Percentiles rank a stretch among this genome's conserved stretches.
Evolutionary conservation across 1,284 basidiomycete genomes (phyloP).

Genomic region (Microbotryum scabiosae): DNA sequence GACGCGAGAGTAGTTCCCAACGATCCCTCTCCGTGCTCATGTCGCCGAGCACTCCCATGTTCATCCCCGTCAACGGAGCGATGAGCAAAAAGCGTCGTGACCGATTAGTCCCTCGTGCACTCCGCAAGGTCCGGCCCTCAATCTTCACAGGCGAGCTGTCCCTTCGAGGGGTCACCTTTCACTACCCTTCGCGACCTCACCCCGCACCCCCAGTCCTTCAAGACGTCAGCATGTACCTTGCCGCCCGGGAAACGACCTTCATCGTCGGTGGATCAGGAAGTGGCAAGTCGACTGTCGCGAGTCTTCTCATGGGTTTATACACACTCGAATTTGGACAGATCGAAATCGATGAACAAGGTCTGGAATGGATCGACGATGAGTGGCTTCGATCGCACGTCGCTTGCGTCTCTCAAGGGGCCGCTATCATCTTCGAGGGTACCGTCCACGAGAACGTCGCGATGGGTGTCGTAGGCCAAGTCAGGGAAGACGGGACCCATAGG

Average conservation of each 20-base stretch:
- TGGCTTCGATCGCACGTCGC: constrained; percentile 68
- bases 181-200: constrained; percentile 71
- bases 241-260: constrained; percentile 78
- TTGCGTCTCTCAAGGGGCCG: constrained; percentile 64
- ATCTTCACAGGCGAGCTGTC: constrained; percentile 60
- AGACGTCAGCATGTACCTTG: constrained; percentile 63
- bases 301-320: constrained; percentile 75
- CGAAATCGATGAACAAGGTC: constrained; percentile 71
- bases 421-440: constrained; percentile 68
- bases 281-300: constrained; percentile 86
- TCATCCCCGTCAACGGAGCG: constrained; percentile 18
- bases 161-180: constrained; percentile 66
- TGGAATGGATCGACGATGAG: constrained; percentile 62
- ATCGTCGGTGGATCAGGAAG: constrained; percentile 85
- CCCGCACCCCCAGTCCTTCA: constrained; percentile 48
- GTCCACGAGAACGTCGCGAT: constrained; percentile 86
- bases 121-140: constrained; percentile 34
- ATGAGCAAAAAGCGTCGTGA: not conserved
- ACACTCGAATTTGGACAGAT: constrained; percentile 45
- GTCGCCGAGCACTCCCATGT: constrained; percentile 10
- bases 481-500: constrained; percentile 36
- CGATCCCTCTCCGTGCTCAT: constrained; percentile 7
- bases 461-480: constrained; percentile 52
- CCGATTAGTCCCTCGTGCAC: constrained; percentile 7
- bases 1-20: not conserved